phyloP scores from a whole-genome alignment of 2,329 filamentous ascomycete genomes.

The Xylariaceae sp. region DNA sequence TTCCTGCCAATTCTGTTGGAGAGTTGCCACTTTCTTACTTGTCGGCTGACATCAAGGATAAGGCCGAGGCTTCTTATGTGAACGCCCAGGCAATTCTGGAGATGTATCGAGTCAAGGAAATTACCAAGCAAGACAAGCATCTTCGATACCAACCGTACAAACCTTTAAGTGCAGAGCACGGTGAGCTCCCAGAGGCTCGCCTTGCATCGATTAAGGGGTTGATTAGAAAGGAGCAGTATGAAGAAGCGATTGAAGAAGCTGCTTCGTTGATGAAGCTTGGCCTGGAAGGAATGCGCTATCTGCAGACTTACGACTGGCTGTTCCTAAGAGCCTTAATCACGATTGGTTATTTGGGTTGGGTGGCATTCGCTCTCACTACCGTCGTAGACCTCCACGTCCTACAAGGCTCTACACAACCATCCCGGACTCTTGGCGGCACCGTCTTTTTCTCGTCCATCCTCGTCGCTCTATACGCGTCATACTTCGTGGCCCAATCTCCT shows the following conservation, averaged over 20 bases:
- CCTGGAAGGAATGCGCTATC: constrained; percentile 81
- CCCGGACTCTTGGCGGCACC: constrained; percentile 58
- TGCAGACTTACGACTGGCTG: constrained; percentile 98
- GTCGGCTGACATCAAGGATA: constrained; percentile 67
- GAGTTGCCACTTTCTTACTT: constrained; percentile 84
- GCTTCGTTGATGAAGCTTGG: constrained; percentile 73
- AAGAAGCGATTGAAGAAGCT: constrained; percentile 77
- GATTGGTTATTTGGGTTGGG: constrained; percentile 90
- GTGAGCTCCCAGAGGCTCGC: constrained; percentile 63
- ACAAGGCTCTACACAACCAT: constrained; percentile 63
- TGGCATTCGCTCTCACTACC: constrained; percentile 84
- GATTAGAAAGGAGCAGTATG: constrained; percentile 64
- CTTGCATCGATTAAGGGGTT: constrained; percentile 64
- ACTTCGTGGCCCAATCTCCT: constrained; percentile 77
- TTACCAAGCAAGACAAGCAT: constrained; percentile 71
- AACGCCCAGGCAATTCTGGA: constrained; percentile 88
- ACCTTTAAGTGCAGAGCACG: constrained; percentile 60
- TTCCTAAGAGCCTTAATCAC: constrained; percentile 89
- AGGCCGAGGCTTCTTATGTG: constrained; percentile 78
- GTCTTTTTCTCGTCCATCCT: constrained; percentile 73
- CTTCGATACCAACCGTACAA: constrained; percentile 75
- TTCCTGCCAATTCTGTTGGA: constrained; percentile 94
- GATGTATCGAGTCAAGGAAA: constrained; percentile 94
- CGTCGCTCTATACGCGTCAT: constrained; percentile 73
- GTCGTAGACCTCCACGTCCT: constrained; percentile 88